These are phyloP conservation scores for Phlebiopsis flavidoalba DNA, from an alignment of 768 basidiomycete species.

Conservation along the genomic window DNA sequence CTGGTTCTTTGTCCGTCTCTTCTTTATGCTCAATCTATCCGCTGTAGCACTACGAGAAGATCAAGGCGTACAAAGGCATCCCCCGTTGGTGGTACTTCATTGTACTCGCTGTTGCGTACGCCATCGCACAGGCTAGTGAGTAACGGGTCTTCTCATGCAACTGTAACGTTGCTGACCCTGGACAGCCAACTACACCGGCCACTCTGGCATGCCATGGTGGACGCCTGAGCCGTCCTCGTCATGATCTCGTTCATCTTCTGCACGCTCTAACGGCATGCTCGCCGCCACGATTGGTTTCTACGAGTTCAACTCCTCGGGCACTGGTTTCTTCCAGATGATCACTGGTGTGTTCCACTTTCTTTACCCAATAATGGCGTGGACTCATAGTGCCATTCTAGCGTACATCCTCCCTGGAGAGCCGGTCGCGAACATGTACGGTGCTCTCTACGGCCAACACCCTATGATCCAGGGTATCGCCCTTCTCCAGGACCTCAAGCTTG, in stretches of 20 bases:
- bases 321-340: slow-evolving; percentile 26
- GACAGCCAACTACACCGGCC: slow-evolving; percentile 38
- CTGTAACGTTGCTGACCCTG: neutral
- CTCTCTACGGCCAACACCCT: slow-evolving; percentile 32
- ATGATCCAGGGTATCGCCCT: slow-evolving; percentile 42
- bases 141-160: slow-evolving; percentile 10
- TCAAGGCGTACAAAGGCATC: slow-evolving; percentile 42
- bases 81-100: slow-evolving; percentile 50
- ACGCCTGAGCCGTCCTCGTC: slow-evolving; percentile 43
- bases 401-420: slow-evolving; percentile 26
- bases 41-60: slow-evolving; percentile 45
- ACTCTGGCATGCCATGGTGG: slow-evolving; percentile 54
- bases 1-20: neutral
- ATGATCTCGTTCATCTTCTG: slow-evolving; percentile 47
- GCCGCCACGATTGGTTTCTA: slow-evolving; percentile 26
- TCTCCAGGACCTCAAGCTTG: slow-evolving; percentile 57
- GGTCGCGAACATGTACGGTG: slow-evolving; percentile 35
- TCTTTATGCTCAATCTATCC: slow-evolving; percentile 15
- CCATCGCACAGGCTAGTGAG: slow-evolving; percentile 46
- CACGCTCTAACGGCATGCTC: slow-evolving; percentile 42
- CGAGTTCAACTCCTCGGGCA: slow-evolving; percentile 21
- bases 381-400: slow-evolving; percentile 8
- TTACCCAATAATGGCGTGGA: neutral
- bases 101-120: slow-evolving; percentile 38
- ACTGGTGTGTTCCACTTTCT: slow-evolving; percentile 6